Base-by-base conservation (phyloP, 2,329 filamentous ascomycete genomes). In the Aspergillus glaucus region DNA sequence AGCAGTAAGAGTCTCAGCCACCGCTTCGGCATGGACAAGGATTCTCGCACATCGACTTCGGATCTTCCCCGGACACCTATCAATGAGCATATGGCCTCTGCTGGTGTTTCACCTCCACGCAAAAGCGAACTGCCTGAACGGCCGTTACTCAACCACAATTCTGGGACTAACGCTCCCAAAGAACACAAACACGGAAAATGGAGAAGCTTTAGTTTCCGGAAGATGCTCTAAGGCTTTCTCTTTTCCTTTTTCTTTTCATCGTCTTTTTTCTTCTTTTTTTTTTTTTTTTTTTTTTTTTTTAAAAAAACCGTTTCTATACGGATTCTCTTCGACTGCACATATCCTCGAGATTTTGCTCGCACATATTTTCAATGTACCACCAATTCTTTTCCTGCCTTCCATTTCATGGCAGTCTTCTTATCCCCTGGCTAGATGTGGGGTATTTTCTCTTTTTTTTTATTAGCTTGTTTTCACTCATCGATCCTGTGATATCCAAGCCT, bases 1-100 rank as follows among this genome's bases (percentile, higher is more conserved):
- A 82, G 82, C 8, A 88, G 85, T 66, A 92, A 88, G 72, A 90
- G 87, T 54, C 79, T 95, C 73, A 81, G 87, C 44, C 81, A 85
- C 54, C 88, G 86, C 67, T 86, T 87, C 4, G 55, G 51, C 45
- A 70, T 67, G 46, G 64, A 70, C 21, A 68, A 66, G 52, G 68
- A 73, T 37, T 69, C 54, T 30, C 60, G 60, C 40, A 45, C 50
- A n/a, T 62, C 59, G 7, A 60, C 60, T 22, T 67, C 61, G 6
- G 59, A 61, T 45, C 43, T 61, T 4, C 46, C 59, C 22, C 42
- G 56, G 4, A 48, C 55, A 6, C 51, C 55, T 8, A 48, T 59
- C 12, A 48, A 54, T 10, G 64, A 62, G 45, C 45, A 50, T 26
- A 53, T 55, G 12, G 36, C 43, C 28, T 43, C 46, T 6, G 50